Conservation (phyloP, 169 alveolate genomes). For the Plasmodium sp. region DNA sequence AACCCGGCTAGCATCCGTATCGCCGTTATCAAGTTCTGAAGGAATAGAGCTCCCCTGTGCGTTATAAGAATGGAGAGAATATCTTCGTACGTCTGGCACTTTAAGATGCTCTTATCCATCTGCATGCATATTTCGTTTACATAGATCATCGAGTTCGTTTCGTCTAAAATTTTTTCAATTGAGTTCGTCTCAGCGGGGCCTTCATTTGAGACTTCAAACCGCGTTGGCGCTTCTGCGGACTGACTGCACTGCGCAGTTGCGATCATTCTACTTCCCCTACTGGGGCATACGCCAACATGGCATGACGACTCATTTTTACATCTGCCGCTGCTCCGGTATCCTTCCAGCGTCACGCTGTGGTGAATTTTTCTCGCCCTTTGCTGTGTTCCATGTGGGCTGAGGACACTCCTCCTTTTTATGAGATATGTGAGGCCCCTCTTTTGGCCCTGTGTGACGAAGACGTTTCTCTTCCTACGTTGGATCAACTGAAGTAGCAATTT, state of each 20-base stretch:
- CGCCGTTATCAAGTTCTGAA: slow-evolving; percentile 84
- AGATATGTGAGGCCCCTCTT: neutral
- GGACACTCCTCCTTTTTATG: neutral
- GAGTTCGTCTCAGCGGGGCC: slow-evolving; percentile 14
- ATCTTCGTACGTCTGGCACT: slow-evolving; percentile 81
- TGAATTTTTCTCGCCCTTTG: neutral
- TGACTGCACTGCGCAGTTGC: slow-evolving; percentile 6
- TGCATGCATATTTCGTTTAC: slow-evolving; percentile 83
- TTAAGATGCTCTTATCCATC: slow-evolving; percentile 78
- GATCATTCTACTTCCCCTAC: slow-evolving; percentile 7
- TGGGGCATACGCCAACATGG: neutral
- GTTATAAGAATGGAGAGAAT: slow-evolving; percentile 79
- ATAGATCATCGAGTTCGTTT: slow-evolving; percentile 73
- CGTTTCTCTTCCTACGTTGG: slow-evolving; percentile 10
- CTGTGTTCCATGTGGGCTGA: neutral
- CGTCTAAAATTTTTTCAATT: slow-evolving; percentile 58
- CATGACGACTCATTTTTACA: neutral
- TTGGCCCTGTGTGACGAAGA: neutral
- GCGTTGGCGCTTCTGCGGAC: neutral
- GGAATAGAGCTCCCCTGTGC: slow-evolving; percentile 85
- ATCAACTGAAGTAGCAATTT: neutral
- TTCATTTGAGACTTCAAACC: neutral
- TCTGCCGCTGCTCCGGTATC: neutral
- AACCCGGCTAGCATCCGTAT: slow-evolving; percentile 79
- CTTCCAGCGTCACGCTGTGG: neutral